Conservation (phyloP, 129 eudicot genomes). For the Saposhnikovia divaricata region DNA sequence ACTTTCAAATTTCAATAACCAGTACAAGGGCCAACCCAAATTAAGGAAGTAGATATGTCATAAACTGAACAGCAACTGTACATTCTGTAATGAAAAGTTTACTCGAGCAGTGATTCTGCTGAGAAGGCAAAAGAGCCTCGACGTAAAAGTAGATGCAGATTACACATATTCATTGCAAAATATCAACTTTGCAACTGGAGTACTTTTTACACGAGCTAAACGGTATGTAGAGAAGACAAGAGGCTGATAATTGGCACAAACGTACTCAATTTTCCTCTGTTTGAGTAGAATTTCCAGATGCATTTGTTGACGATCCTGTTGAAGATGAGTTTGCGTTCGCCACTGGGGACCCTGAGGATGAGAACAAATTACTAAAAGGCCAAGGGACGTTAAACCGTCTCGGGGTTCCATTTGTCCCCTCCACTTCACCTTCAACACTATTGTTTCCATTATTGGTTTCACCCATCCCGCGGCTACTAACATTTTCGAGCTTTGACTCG, state of each 20-base stretch:
- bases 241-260: background rate
- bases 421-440: conserved; percentile 21
- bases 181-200: conserved; percentile 5
- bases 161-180: background rate
- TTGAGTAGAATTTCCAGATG: conserved; percentile 12
- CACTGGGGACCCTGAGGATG: conserved; percentile 31
- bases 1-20: too few species aligned
- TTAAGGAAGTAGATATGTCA: background rate
- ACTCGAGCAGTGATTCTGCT: background rate
- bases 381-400: conserved; percentile 48
- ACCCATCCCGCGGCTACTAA: background rate
- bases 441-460: background rate
- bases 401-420: conserved; percentile 30
- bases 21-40: background rate
- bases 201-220: background rate
- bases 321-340: conserved; percentile 18
- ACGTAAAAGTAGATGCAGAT: background rate
- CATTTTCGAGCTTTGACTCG: conserved; percentile 39
- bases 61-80: background rate
- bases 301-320: conserved; percentile 25
- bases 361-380: conserved; percentile 57
- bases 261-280: conserved; percentile 17
- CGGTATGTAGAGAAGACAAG: background rate
- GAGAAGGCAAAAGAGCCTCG: conserved; percentile 5
- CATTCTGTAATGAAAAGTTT: conserved; percentile 3